Evolutionary conservation across 2,329 filamentous ascomycete species (phyloP).

Genomic region (Pyricularia pennisetigena): DNA sequence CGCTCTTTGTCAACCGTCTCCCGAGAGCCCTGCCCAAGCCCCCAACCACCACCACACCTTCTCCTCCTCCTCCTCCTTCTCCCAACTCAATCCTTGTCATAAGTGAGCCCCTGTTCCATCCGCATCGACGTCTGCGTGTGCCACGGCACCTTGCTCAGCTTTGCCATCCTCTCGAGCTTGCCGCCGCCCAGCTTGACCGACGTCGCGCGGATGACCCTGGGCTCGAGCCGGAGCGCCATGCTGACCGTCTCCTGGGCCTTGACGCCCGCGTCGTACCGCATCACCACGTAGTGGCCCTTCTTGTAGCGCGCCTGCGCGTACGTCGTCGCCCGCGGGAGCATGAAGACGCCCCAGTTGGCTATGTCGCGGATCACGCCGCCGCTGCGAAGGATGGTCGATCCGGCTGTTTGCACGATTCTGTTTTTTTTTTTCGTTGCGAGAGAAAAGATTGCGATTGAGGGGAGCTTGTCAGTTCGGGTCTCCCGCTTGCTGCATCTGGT

Average conservation of each 20-base stretch:
- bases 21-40: no score
- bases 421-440: not conserved
- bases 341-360: conserved; percentile 91
- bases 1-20: no score
- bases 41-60: not conserved
- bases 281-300: conserved; percentile 91
- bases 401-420: conserved; percentile 82
- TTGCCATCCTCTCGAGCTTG: conserved; percentile 60
- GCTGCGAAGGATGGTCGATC: conserved; percentile 69
- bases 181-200: conserved; percentile 83
- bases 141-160: conserved; percentile 42
- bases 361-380: conserved; percentile 87
- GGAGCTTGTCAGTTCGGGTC: not conserved
- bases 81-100: no score
- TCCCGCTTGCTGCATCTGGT: conserved; percentile 5
- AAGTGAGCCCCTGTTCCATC: not conserved
- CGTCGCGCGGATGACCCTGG: conserved; percentile 77
- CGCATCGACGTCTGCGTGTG: conserved; percentile 11
- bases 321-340: conserved; percentile 68
- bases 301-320: conserved; percentile 77
- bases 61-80: no score
- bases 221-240: conserved; percentile 71
- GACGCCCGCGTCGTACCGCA: conserved; percentile 82
- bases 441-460: conserved; percentile 3
- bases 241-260: conserved; percentile 66